Base-by-base conservation (phyloP, 768 basidiomycete species). In the Lactifluus pinguis region DNA sequence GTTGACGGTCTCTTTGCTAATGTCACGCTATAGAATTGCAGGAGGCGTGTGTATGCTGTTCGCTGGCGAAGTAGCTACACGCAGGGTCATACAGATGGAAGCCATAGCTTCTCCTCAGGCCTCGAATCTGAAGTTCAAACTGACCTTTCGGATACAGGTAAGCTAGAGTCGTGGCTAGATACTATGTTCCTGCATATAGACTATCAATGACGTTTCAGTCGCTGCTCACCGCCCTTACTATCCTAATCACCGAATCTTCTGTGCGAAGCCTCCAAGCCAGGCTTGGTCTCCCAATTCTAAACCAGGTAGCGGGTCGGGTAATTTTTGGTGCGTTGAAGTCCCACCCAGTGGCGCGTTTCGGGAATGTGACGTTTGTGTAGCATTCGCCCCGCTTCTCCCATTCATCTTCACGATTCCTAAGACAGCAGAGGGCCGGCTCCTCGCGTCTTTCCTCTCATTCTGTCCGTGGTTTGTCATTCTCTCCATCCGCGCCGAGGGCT, bases 401-500 rank as follows among this genome's bases (percentile, higher is more conserved):
- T 53, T 76, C 44, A 72, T 82, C 21, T 83, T 86, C 2, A 83
- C 84, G 67, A 44, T 76, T 71, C 73, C 29, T 69, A 65, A 53
- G 69, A 66, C 49, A 62, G 70, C 79, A 2, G 70, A 72, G 54
- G 79, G 83, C 1, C 84, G 80, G 66, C 74, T 86, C 14, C 71
- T 85, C 36, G 76, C 77, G 32, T 82, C 83, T 67, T 88, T 88
- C 70, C 78, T 90, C 49, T 82, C 83, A 6, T 87, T 92, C 62
- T 80, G 82, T 0, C 84, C 85, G 3, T 85, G 83, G 66, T 93
- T 92, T 61, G 78, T 91, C 39, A 78, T 91, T 41, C 77, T 94
- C 17, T 89, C 91, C 2, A 88, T 92, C 70, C 87, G 86, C 60
- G 82, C 86, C 25, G 92, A 93, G 68, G 87, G 85, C 0, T 75